phyloP scores from a whole-genome alignment of 148 eudicot genomes.

The Simmondsia chinensis region DNA sequence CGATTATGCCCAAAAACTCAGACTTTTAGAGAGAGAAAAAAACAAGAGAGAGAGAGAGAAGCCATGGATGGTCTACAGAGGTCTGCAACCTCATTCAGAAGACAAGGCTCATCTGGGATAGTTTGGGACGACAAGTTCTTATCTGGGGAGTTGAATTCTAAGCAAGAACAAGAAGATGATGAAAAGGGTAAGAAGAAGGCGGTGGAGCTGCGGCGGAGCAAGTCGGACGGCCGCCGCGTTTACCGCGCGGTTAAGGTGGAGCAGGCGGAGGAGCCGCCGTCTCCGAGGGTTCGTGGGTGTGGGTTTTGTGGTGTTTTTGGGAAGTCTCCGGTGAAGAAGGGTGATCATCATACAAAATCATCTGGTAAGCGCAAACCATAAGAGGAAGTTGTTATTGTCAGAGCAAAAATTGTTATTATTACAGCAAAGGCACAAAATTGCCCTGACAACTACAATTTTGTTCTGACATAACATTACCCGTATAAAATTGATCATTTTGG shows the following conservation, averaged over 20 bases:
- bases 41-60: too few species aligned
- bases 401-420: too few species aligned
- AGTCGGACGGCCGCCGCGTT: slow-evolving; percentile 12
- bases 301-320: slow-evolving; percentile 47
- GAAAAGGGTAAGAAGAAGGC: slow-evolving; percentile 2
- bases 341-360: slow-evolving; percentile 2
- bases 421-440: too few species aligned
- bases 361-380: slow-evolving; percentile 14
- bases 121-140: slow-evolving; percentile 69
- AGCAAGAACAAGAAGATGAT: slow-evolving; percentile 4
- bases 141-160: slow-evolving; percentile 30
- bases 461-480: too few species aligned
- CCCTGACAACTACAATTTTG: too few species aligned
- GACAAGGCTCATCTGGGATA: slow-evolving; percentile 74
- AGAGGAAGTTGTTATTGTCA: too few species aligned
- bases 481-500: too few species aligned
- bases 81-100: slow-evolving; percentile 55
- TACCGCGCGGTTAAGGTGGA: slow-evolving; percentile 31
- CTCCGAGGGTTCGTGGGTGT: slow-evolving; percentile 62
- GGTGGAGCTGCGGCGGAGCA: slow-evolving; percentile 8
- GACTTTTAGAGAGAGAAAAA: too few species aligned
- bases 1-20: too few species aligned
- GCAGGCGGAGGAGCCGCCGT: slow-evolving; percentile 60
- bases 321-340: slow-evolving; percentile 11
- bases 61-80: slow-evolving; percentile 61